phyloP scores from a whole-genome alignment of 306 rosid species.

The Corylus heterophylla region DNA sequence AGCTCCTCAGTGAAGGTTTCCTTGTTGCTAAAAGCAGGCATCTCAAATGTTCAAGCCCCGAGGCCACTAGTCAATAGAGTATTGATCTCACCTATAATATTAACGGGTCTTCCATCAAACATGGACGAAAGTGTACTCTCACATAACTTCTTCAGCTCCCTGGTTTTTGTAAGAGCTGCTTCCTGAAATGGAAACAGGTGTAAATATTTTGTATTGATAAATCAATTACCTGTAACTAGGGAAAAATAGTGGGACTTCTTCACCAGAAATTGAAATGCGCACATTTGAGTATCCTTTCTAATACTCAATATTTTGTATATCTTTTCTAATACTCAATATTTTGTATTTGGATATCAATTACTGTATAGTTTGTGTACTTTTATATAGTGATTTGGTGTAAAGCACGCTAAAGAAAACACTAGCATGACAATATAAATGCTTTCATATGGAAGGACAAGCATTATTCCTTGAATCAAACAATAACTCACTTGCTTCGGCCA shows the following conservation, averaged over 20 bases:
- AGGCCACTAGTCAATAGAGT: constrained; percentile 58
- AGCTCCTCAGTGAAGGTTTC: constrained; percentile 8
- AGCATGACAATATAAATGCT: background rate
- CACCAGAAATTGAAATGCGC: background rate
- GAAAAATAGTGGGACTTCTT: background rate
- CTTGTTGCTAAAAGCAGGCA: background rate
- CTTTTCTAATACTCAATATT: background rate
- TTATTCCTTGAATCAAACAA: background rate
- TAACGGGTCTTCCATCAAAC: constrained; percentile 92
- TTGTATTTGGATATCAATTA: too few relatives aligned
- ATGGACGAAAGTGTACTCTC: constrained; percentile 75
- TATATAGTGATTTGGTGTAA: background rate
- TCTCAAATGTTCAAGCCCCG: constrained; percentile 44
- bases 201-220: background rate
- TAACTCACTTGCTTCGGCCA: constrained; percentile 88
- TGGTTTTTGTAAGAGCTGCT: constrained; percentile 64
- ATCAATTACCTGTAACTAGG: background rate
- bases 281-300: background rate
- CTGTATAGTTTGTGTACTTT: too few relatives aligned
- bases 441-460: background rate
- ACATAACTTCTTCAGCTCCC: constrained; percentile 76
- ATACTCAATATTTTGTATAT: too few relatives aligned
- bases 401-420: background rate
- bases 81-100: constrained; percentile 93
- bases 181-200: constrained; percentile 52